Base-by-base conservation (phyloP, 805 yeast genomes). In the Blastobotrys parvus region DNA sequence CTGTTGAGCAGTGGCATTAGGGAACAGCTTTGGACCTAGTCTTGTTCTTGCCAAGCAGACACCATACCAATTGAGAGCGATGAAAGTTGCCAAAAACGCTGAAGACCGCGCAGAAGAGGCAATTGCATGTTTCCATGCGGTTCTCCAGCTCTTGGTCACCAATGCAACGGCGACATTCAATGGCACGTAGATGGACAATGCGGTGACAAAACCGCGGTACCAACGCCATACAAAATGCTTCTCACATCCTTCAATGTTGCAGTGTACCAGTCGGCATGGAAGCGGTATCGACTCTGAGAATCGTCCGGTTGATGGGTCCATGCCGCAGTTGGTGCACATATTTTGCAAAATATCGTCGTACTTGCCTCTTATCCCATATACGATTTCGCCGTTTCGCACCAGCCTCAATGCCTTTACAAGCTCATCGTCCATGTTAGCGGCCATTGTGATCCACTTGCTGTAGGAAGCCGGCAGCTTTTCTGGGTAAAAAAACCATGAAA, bases 191-290 rank as follows among this genome's bases (percentile, higher is more conserved):
- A 71, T 52, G 39, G 60, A 56, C 46, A 68, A 38, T 2, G 75
- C 70, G 45, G 65, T 64, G 37, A 43, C 45, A 47, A 71, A 67
- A 2, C 75, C 74, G 39, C 72, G 54, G 42, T 39, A 51, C 44
- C 69, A 68, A 35, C 76, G 47, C 68, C 70, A 70, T 23, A 69
- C 52, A 3, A 74, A 75, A 54, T 71, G 73, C 13, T 67, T 32
- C 47, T 71, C 76, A 51, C 77, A 71, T 51, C 53, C 68, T 3
- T 52, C 44, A 11, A 68, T 57, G 53, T 64, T 67, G 1, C 65
- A 65, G 53, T 71, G 77, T 3, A 70, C 67, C 17, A 69, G 47
- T 13, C 49, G 55, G 51, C 77, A 71, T 3, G 61, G 63, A 21
- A 71, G 50, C 1, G 72, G 74, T 15, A 43, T 45, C 29, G 55